phyloP scores from a whole-genome alignment of 1,284 basidiomycete genomes.

The Pseudozyma tsukubaensis region DNA sequence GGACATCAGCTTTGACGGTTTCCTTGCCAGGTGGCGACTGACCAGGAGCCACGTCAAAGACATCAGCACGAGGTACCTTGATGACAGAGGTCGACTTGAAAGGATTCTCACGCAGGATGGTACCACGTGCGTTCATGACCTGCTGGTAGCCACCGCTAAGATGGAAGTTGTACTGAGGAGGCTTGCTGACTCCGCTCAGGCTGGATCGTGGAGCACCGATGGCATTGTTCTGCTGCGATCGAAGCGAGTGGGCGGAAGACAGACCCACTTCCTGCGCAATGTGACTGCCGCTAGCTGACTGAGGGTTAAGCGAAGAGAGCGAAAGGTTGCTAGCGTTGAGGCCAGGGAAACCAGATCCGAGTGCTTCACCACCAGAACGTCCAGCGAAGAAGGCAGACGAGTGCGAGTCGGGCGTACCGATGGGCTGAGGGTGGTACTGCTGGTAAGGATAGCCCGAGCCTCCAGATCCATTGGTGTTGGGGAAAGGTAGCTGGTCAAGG shows the following conservation, averaged over 20 bases:
- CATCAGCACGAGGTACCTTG: slow-evolving; percentile 89
- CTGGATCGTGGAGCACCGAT: slow-evolving; percentile 28
- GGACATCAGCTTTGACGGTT: slow-evolving; percentile 86
- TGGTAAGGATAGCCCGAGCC: slow-evolving; percentile 51
- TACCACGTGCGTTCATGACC: slow-evolving; percentile 88
- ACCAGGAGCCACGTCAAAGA: slow-evolving; percentile 72
- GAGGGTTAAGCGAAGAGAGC: slow-evolving; percentile 51
- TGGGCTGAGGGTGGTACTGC: slow-evolving; percentile 49
- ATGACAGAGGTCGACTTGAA: slow-evolving; percentile 85
- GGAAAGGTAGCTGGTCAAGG: slow-evolving; percentile 46
- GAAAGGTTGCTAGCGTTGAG: slow-evolving; percentile 49
- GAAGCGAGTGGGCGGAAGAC: slow-evolving; percentile 23
- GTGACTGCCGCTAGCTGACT: slow-evolving; percentile 28
- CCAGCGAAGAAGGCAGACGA: slow-evolving; percentile 43
- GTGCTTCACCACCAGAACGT: slow-evolving; percentile 28
- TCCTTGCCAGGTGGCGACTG: slow-evolving; percentile 64
- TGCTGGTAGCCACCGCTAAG: slow-evolving; percentile 90
- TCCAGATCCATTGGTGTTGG: slow-evolving; percentile 30
- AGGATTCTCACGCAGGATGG: slow-evolving; percentile 88
- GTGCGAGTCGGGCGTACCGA: slow-evolving; percentile 47
- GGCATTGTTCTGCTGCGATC: slow-evolving; percentile 19
- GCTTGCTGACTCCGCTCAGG: slow-evolving; percentile 32
- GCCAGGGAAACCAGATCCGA: slow-evolving; percentile 42
- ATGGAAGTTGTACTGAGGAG: slow-evolving; percentile 77
- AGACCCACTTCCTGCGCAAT: slow-evolving; percentile 46